Conservation (phyloP, 2,329 filamentous ascomycete genomes). For the Orbilia oligospora region DNA sequence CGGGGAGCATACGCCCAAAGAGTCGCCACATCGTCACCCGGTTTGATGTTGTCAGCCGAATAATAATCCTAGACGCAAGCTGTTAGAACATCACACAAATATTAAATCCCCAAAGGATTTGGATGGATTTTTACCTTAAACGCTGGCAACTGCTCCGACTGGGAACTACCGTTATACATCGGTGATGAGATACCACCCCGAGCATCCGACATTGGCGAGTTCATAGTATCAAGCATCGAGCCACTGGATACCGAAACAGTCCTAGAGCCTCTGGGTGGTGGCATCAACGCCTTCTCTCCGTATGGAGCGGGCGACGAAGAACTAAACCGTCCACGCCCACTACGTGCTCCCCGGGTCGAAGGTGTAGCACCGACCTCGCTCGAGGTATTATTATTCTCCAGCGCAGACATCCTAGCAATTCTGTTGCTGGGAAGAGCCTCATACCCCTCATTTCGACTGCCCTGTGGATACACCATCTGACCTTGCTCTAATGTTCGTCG, state of each 20-base stretch:
- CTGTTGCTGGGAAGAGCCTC: slow-evolving; percentile 87
- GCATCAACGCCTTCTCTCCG: slow-evolving; percentile 61
- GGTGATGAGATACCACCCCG: slow-evolving; percentile 85
- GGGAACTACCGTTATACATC: slow-evolving; percentile 84
- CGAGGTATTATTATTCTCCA: slow-evolving; percentile 76
- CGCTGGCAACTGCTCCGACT: slow-evolving; percentile 93
- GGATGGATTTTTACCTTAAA: slow-evolving; percentile 77
- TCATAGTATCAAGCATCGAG: slow-evolving; percentile 79
- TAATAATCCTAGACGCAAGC: slow-evolving; percentile 80
- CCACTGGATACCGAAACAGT: slow-evolving; percentile 91
- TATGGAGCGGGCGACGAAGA: slow-evolving; percentile 54
- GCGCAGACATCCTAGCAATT: slow-evolving; percentile 93
- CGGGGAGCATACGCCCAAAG: slow-evolving; percentile 98
- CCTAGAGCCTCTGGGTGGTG: slow-evolving; percentile 72
- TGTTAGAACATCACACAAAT: slow-evolving; percentile 16
- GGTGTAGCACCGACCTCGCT: slow-evolving; percentile 54
- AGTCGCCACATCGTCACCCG: slow-evolving; percentile 88
- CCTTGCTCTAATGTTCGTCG: slow-evolving; percentile 68
- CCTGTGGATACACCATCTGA: slow-evolving; percentile 64
- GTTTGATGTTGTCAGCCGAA: slow-evolving; percentile 94
- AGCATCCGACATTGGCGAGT: slow-evolving; percentile 79
- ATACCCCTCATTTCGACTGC: slow-evolving; percentile 71
- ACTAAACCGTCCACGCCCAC: slow-evolving; percentile 36
- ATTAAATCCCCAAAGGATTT: neutral
- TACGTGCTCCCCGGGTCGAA: slow-evolving; percentile 70